These are phyloP conservation scores for Leishmania gerbilli DNA, from an alignment of 208 protist genomes.

Conservation along the genomic window DNA sequence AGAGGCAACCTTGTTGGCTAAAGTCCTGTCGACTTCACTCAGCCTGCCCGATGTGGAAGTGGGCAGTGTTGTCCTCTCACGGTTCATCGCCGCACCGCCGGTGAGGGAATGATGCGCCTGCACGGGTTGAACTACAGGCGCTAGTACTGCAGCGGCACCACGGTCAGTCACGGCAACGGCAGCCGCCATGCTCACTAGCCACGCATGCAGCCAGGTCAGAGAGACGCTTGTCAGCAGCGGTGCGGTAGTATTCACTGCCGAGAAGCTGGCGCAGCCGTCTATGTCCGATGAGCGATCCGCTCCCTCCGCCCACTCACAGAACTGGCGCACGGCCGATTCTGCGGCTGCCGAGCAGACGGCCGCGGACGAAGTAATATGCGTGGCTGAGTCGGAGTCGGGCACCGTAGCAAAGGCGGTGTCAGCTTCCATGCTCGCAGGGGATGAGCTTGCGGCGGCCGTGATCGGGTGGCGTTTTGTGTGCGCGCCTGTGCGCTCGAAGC, in stretches of 20 bases:
- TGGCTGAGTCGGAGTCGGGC: neutral
- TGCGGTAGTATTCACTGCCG: neutral
- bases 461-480: neutral
- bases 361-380: neutral
- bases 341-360: neutral
- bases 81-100: neutral
- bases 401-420: neutral
- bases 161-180: neutral
- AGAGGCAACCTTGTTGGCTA: conserved; percentile 34
- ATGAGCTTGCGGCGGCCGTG: neutral
- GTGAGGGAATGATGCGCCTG: conserved; percentile 6
- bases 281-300: neutral
- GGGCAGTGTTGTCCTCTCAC: neutral
- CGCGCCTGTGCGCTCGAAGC: neutral
- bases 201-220: neutral
- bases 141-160: neutral
- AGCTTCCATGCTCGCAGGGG: neutral
- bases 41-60: neutral
- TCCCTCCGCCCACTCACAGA: neutral
- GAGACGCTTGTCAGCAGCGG: neutral
- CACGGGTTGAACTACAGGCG: neutral
- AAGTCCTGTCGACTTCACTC: conserved; percentile 31
- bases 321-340: neutral
- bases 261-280: neutral
- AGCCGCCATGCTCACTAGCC: neutral